Conservation (phyloP, 163 green algal species). For the Scenedesmus sp. region DNA sequence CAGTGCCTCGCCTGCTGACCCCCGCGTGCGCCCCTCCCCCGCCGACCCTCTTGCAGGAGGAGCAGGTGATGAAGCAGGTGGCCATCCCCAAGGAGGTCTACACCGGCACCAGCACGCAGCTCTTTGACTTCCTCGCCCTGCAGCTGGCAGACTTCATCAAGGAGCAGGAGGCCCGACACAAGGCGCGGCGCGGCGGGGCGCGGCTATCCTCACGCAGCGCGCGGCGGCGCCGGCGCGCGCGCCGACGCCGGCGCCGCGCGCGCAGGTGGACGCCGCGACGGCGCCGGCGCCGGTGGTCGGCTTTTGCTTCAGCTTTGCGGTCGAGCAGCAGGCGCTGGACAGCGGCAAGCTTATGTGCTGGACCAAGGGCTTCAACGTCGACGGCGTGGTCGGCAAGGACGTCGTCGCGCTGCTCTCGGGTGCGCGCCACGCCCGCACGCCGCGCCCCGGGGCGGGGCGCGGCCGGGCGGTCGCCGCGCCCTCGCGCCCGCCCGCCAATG, state of each 20-base stretch:
- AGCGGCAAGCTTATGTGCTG: constrained; percentile 70
- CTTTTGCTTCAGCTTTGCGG: constrained; percentile 85
- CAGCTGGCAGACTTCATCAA: constrained; percentile 70
- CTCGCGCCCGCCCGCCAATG: not conserved
- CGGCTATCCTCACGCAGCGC: not conserved
- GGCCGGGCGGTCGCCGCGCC: too few relatives aligned
- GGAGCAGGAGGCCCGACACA: constrained; percentile 45
- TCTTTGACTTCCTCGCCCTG: constrained; percentile 82
- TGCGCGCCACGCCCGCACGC: not conserved
- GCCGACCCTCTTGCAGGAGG: too few relatives aligned
- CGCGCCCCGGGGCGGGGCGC: too few relatives aligned
- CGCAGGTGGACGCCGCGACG: too few relatives aligned
- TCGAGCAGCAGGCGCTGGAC: constrained; percentile 70
- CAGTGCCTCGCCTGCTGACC: not conserved
- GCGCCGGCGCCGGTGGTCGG: constrained; percentile 56
- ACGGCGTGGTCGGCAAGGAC: constrained; percentile 64
- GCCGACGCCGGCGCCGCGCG: not conserved
- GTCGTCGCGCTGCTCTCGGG: constrained; percentile 58
- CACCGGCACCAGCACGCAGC: constrained; percentile 56
- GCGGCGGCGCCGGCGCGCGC: not conserved
- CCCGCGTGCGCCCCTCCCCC: too few relatives aligned
- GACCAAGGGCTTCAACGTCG: constrained; percentile 78
- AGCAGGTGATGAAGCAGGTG: constrained; percentile 72
- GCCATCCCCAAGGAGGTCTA: constrained; percentile 71
- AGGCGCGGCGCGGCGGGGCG: not conserved